Conservation (phyloP, 106 monocot species). For the Allium fistulosum region DNA sequence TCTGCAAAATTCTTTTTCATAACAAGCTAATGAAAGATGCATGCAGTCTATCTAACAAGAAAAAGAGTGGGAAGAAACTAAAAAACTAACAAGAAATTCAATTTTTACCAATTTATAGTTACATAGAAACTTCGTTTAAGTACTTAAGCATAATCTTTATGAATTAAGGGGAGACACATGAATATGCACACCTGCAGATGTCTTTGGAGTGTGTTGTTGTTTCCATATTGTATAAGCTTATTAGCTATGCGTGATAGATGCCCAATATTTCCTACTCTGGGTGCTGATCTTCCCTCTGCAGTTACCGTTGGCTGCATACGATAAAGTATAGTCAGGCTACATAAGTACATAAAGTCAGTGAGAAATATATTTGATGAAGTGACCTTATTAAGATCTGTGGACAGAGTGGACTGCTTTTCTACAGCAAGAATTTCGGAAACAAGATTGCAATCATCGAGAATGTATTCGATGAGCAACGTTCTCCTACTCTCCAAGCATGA, state of each 20-base stretch:
- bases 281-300: conserved; percentile 44
- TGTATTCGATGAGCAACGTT: conserved; percentile 51
- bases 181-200: conserved; percentile 61
- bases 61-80: too few relatives aligned
- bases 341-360: conserved; percentile 15
- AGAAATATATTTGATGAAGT: background rate
- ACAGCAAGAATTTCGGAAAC: conserved; percentile 64
- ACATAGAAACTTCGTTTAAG: background rate
- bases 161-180: conserved; percentile 1
- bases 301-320: conserved; percentile 56
- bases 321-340: conserved; percentile 30
- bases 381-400: conserved; percentile 48
- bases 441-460: conserved; percentile 64
- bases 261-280: conserved; percentile 78
- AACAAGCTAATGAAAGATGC: too few relatives aligned
- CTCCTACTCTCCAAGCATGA: conserved; percentile 87
- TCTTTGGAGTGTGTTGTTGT: conserved; percentile 49
- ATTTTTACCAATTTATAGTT: too few relatives aligned
- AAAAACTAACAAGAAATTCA: too few relatives aligned
- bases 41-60: too few relatives aligned
- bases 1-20: too few relatives aligned
- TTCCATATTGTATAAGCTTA: conserved; percentile 63
- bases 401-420: conserved; percentile 54
- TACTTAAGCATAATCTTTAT: background rate
- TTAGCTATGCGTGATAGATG: conserved; percentile 85